Base-by-base conservation (phyloP, 2,329 filamentous ascomycete genomes). In the Dactylellina drechsleri region DNA sequence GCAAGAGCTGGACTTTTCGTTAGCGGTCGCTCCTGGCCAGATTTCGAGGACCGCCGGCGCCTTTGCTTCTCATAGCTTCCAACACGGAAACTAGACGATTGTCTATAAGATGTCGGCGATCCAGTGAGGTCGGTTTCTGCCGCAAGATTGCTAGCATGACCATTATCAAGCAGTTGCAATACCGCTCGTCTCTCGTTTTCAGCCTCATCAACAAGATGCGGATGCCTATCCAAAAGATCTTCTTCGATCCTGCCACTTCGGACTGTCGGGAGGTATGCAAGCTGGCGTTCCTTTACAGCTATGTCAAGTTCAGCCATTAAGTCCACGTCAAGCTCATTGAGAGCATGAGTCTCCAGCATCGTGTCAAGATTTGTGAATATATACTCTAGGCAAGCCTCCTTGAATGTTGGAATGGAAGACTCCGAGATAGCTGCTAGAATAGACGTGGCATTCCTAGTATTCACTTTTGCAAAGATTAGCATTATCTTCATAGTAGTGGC, bases 301-400 rank as follows among this genome's bases (percentile, higher is more conserved):
- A 87, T 85, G 80, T 97, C 92, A 1, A 99, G 85, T 64, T 97
- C 92, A 1, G 86, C 79, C 15, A 97, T 83, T n/a, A 98, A 83
- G 73, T 96, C 90, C 49, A 91, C 88, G 64, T 98, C 93, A 15
- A 99, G 86, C 68, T 92, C 90, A 77, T 96, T 91, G 1, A 99
- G 85, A 15, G 94, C 85, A 78, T 88, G 90, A 77, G 96, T 97
- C 80, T 97, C 93, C 59, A 99, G 88, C 86, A 98, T 92, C 5
- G 89, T 88, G 81, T 99, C 95, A 68, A 98, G 85, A 79, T 97
- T 96, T 52, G 97, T 84, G 79, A 93, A 97, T 20, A 97, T 88
- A 80, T 97, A 99, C 81, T 97, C 92, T 31, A 98, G 84, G 0
- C 91, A 92, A 8, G 91, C 91, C 78, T 95, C 88, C 81, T 96